Evolutionary conservation across 306 rosid species (phyloP).

Genomic region (Carpinus fangiana): DNA sequence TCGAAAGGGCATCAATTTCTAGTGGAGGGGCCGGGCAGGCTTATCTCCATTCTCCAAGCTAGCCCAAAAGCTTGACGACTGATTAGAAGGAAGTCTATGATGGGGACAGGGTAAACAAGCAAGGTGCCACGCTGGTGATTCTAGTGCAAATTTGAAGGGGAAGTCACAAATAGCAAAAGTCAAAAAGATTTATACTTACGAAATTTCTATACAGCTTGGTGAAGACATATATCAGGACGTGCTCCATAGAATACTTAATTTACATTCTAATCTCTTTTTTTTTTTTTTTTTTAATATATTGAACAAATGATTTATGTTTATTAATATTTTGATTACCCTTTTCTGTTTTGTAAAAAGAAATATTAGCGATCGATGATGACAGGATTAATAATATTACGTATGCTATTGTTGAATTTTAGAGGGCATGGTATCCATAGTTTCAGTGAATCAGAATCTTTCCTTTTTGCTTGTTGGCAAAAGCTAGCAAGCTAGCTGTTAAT

Average conservation of each 20-base stretch:
- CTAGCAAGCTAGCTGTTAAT: too few species aligned
- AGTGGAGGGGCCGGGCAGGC: constrained; percentile 4
- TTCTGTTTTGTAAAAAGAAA: not conserved
- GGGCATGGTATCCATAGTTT: not conserved
- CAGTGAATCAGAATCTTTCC: too few species aligned
- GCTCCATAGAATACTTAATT: too few species aligned
- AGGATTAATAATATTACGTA: too few species aligned
- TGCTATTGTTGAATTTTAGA: too few species aligned
- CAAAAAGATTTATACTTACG: not conserved
- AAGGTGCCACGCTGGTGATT: not conserved
- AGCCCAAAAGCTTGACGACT: constrained; percentile 27
- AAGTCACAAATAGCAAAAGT: not conserved
- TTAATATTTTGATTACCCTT: not conserved
- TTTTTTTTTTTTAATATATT: not conserved
- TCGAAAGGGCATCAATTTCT: constrained; percentile 20
- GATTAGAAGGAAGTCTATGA: not conserved
- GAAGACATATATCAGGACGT: not conserved
- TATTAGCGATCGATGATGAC: not conserved
- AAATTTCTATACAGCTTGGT: not conserved
- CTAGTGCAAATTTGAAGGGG: not conserved
- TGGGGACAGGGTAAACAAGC: not conserved
- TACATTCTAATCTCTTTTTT: not conserved
- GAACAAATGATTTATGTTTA: not conserved
- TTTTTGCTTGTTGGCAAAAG: too few species aligned
- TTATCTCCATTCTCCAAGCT: not conserved